Base-by-base conservation (phyloP, 2,329 filamentous ascomycete species). In the Aspergillus hiratsukae region DNA sequence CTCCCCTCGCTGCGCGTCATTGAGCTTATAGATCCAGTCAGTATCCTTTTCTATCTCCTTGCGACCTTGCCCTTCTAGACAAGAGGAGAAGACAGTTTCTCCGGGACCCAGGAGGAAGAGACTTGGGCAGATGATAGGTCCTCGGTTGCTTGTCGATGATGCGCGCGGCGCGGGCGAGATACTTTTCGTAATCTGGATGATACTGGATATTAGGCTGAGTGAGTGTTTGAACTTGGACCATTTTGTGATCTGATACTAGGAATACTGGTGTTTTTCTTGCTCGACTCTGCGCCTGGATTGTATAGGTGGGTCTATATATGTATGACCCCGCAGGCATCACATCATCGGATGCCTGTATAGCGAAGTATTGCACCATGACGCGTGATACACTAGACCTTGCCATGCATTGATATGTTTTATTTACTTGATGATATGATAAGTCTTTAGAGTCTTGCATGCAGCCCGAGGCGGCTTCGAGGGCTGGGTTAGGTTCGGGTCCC, bases 51-150 rank as follows among this genome's bases (percentile, higher is more conserved):
- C 66, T 14, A 80, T 61, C 4, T 72, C 69, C 19, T 70, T 69
- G 3, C 75, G n/a, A n/a, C n/a, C n/a, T n/a, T n/a, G n/a, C n/a
- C 77, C 37, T 80, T 75, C 78, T 78, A 81, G 0, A 80, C 78
- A 1, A 81, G 67, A 4, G 76, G 68, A 0, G 76, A 78, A 2
- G 68, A 58, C 0, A 81, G 59, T 41, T 75, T 57, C 23, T 61
- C 25, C 0, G 78, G 78, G 58, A 79, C 81, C 74, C 76, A 1
- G 62, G 52, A 0, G 78, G 78, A 0, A 81, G 63, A 2, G 59
- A 53, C 4, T 49, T 58, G 0, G 53, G n/a, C 1, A 72, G 57
- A 4, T 52, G n/a, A n/a, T n/a, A n/a, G n/a, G n/a, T n/a, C 25
- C 31, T 68, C 66, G 1, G 59, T 60, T 9, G 60, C 53, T 9